A percentile compares a stretch with the other conserved stretches of the same genome.
Evolutionary conservation across 768 basidiomycete genomes (phyloP).

Genomic region (Phylloporus sp.): DNA sequence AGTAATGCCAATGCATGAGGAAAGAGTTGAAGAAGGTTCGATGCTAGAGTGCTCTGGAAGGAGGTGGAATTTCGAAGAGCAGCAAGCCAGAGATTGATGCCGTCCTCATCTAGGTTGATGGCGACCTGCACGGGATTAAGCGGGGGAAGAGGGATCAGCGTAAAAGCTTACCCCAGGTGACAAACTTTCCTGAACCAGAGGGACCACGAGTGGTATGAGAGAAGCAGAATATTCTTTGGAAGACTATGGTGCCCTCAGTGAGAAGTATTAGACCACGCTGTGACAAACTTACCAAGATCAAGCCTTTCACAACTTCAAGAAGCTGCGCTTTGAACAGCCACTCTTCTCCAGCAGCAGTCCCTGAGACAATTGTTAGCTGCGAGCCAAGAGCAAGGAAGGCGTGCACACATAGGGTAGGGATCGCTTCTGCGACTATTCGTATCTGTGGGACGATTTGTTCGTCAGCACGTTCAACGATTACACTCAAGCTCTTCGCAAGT

Average conservation of each 20-base stretch:
- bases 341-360: conserved; percentile 64
- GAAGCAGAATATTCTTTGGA: conserved; percentile 57
- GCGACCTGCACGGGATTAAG: conserved; percentile 43
- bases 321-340: conserved; percentile 70
- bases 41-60: conserved; percentile 45
- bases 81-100: conserved; percentile 67
- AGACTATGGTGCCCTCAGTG: conserved; percentile 43
- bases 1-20: conserved; percentile 61
- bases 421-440: conserved; percentile 52
- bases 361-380: conserved; percentile 35
- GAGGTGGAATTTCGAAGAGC: conserved; percentile 62
- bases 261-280: neutral
- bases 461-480: conserved; percentile 54
- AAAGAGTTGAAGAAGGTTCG: conserved; percentile 60
- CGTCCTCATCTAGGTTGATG: conserved; percentile 76
- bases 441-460: conserved; percentile 67
- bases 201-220: conserved; percentile 53
- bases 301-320: conserved; percentile 62
- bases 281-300: conserved; percentile 53
- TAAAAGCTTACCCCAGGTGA: conserved; percentile 45
- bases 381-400: neutral
- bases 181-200: conserved; percentile 64
- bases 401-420: conserved; percentile 68
- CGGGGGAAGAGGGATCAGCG: neutral
- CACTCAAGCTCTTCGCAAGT: conserved; percentile 65